These are phyloP conservation scores for Colletotrichum gloeosporioides DNA, from an alignment of 2,329 filamentous ascomycete species.

Conservation along the genomic window DNA sequence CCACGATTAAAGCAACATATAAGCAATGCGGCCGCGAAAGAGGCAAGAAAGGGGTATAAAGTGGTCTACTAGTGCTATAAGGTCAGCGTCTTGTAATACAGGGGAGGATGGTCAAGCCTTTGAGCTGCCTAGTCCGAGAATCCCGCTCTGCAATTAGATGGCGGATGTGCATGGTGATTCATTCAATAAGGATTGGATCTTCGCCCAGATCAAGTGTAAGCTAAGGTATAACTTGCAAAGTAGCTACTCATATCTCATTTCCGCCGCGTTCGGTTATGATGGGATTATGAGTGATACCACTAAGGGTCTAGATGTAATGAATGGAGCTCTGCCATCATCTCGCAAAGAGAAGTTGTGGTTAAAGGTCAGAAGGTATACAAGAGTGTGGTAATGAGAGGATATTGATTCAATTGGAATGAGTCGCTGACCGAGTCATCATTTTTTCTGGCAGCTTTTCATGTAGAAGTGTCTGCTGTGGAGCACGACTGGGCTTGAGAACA, in stretches of 20 bases:
- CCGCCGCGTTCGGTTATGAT: no score
- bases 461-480: no score
- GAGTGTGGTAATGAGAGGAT: no score
- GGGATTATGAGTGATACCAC: no score
- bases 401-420: no score
- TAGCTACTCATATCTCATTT: neutral
- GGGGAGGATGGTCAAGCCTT: neutral
- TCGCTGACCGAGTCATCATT: no score
- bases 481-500: no score
- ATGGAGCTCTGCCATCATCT: no score
- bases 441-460: no score
- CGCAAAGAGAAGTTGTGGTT: no score
- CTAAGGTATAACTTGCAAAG: neutral
- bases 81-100: neutral
- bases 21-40: neutral
- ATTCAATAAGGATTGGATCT: neutral
- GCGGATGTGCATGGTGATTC: neutral
- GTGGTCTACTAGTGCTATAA: neutral
- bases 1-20: neutral
- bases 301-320: fast-evolving
- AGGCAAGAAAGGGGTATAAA: neutral
- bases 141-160: neutral
- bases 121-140: neutral
- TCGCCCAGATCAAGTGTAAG: neutral
- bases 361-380: no score